phyloP scores from a whole-genome alignment of 2,329 filamentous ascomycete genomes.

The Aureobasidium sp. region DNA sequence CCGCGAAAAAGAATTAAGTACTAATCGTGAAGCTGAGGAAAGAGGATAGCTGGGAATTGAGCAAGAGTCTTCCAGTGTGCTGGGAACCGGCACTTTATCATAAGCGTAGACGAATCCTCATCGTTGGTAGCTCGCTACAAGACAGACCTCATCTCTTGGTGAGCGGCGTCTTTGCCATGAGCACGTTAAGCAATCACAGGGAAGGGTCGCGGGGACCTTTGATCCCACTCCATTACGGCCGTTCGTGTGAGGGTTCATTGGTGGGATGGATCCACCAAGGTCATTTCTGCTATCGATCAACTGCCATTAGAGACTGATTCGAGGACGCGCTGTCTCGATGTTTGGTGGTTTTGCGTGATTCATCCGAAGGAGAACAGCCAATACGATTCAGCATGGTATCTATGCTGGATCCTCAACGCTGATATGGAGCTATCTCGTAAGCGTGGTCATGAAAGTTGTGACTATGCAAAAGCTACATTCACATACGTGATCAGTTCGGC shows the following conservation, averaged over 20 bases:
- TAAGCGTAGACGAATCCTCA: neutral
- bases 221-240: neutral
- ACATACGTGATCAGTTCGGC: neutral
- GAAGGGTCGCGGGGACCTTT: neutral
- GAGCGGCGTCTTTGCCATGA: neutral
- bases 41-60: neutral
- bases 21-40: neutral
- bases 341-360: neutral
- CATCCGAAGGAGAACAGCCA: neutral
- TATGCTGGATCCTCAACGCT: neutral
- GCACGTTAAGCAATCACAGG: neutral
- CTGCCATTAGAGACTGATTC: neutral
- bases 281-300: slow-evolving; percentile 9
- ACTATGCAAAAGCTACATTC: neutral
- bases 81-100: neutral
- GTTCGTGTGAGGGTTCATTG: neutral
- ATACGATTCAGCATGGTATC: too few relatives aligned
- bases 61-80: neutral
- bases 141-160: neutral
- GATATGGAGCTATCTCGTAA: slow-evolving; percentile 6
- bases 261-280: neutral
- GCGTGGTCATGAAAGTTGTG: neutral
- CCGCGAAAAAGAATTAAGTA: neutral
- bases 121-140: neutral
- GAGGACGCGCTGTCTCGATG: neutral